phyloP scores from a whole-genome alignment of 768 basidiomycete species.

The Termitomyces eurrhizus region DNA sequence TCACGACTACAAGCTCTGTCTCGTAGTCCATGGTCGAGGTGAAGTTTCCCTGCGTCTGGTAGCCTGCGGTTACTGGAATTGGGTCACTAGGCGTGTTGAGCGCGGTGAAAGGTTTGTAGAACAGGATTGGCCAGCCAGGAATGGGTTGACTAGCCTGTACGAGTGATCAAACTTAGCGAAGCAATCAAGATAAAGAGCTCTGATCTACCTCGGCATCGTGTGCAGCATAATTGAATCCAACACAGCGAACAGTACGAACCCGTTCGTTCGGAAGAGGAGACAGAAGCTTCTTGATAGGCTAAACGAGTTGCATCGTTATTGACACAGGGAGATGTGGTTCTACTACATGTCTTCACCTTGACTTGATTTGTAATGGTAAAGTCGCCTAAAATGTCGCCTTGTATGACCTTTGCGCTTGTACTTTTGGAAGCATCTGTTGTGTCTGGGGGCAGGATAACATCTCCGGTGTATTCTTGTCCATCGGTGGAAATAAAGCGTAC shows the following conservation, averaged over 20 bases:
- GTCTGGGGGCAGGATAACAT: conserved; percentile 20
- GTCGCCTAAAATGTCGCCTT: conserved; percentile 23
- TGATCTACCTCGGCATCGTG: conserved; percentile 21
- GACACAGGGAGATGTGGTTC: neutral
- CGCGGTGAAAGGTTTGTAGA: conserved; percentile 26
- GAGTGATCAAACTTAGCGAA: neutral
- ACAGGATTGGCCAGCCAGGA: conserved; percentile 21
- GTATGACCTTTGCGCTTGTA: conserved; percentile 21
- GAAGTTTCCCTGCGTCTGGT: conserved; percentile 37
- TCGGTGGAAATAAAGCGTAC: conserved; percentile 26
- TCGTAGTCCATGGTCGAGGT: conserved; percentile 39
- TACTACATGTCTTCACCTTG: conserved; percentile 13
- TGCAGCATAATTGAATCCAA: conserved; percentile 27
- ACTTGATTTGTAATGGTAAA: conserved; percentile 24
- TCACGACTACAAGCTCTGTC: conserved; percentile 37
- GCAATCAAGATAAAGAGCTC: neutral
- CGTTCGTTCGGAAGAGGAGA: conserved; percentile 24
- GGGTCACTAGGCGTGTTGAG: conserved; percentile 24
- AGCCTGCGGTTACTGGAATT: conserved; percentile 28
- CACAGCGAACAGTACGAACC: conserved; percentile 25
- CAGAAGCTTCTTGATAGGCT: conserved; percentile 23
- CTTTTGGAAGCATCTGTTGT: conserved; percentile 22
- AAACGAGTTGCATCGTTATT: neutral
- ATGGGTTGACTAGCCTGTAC: conserved; percentile 18
- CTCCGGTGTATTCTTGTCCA: conserved; percentile 24